Evolutionary conservation across 768 basidiomycete species (phyloP), one percentile per base, ranked within the genome.

Genomic region (Chalciporus chontae): DNA sequence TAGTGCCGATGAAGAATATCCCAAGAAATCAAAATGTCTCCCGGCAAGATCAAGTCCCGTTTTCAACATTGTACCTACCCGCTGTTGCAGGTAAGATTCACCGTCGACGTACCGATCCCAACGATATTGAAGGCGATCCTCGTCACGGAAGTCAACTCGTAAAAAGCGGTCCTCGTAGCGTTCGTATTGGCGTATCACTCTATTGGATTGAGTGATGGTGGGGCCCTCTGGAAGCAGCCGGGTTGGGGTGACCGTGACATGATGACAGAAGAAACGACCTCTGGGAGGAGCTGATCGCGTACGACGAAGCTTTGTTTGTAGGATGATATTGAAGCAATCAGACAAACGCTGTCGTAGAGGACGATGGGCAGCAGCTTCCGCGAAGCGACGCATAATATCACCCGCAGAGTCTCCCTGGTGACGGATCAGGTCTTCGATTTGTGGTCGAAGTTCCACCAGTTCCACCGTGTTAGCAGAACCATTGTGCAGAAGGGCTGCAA

Each of bases 101-200:
- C 78, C 79, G 53, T 89, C 84, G 5, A 85, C 80, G 34, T 80
- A 79, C 9, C 79, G 74, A 47, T 80, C 79, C 86, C 86, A 89
- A 11, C 81, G 77, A 53, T 85, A 86, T 32, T 80, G 76, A n/a
- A 87, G 73, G 29, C 76, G 75, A 57, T 93, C 87, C 69, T 94
- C 91, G 48, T 93, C 91, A 5, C 85, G 79, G 58, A 94, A 90
- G 56, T 88, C 83, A 21, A 93, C 90, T 8, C 92, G 83, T 26
- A 94, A 62, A 62, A 94, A 94, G 56, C 80, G 71, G 26, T 87
- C 79, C 40, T 83, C 73, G 50, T 77, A 78, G 0, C 75, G 76
- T 41, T 69, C 62, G 48, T 83, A 93, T 46, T 74, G 68, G 1
- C 91, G 83, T 52, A 94, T 84, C 45, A 92, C 79, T 1, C 87